phyloP scores from a whole-genome alignment of 176 grass and related monocot genomes.

The Ensete glaucum region DNA sequence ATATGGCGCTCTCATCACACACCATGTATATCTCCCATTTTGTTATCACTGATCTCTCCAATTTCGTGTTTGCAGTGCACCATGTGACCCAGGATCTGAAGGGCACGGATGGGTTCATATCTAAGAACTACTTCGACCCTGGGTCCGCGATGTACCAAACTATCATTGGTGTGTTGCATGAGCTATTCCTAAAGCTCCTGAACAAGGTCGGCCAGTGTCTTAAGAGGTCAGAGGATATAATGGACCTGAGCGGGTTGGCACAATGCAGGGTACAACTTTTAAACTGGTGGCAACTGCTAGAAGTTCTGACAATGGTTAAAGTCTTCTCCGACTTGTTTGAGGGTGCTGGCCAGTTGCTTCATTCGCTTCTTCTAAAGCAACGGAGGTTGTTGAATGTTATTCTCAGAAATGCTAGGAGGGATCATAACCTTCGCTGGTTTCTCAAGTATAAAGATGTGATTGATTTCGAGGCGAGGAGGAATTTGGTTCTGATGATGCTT shows the following conservation, averaged over 20 bases:
- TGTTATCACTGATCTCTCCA: conserved; percentile 67
- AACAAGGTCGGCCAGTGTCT: conserved; percentile 55
- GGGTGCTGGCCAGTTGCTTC: conserved; percentile 51
- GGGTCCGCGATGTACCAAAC: conserved; percentile 4
- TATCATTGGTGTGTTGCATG: neutral
- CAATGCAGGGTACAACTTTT: conserved; percentile 35
- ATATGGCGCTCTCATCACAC: conserved; percentile 40
- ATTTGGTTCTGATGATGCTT: conserved; percentile 87
- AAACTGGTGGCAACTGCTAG: conserved; percentile 41
- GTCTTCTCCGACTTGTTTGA: conserved; percentile 63
- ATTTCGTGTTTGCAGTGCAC: conserved; percentile 54
- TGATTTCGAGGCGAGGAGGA: conserved; percentile 71
- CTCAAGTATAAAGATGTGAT: conserved; percentile 74
- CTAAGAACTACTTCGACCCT: conserved; percentile 22
- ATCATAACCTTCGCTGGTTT: conserved; percentile 60
- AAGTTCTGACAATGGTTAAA: conserved; percentile 56
- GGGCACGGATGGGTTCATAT: conserved; percentile 29
- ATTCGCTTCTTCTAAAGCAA: conserved; percentile 45
- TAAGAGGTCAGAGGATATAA: conserved; percentile 50
- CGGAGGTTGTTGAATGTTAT: conserved; percentile 50
- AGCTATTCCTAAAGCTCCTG: conserved; percentile 29
- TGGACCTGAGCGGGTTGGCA: conserved; percentile 30
- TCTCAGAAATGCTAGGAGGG: conserved; percentile 54
- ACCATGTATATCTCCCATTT: conserved; percentile 31
- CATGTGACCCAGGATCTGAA: conserved; percentile 35